Conservation (phyloP, 2,329 filamentous ascomycete genomes). For the Xylariaceae sp. region DNA sequence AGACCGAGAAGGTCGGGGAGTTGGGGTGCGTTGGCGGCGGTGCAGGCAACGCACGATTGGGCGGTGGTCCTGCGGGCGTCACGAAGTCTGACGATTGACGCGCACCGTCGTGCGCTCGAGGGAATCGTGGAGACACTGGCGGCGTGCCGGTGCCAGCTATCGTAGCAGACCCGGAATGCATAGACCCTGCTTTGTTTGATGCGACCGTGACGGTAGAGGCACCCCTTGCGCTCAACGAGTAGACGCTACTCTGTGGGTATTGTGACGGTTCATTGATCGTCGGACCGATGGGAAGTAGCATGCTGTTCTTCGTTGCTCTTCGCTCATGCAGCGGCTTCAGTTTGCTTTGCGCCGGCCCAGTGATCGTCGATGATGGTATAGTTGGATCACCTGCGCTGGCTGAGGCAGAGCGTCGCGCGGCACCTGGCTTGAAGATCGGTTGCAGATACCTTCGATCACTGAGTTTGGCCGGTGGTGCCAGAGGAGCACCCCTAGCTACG, state of each 20-base stretch:
- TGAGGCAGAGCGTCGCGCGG: constrained; percentile 14
- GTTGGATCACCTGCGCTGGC: constrained; percentile 10
- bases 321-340: constrained; percentile 34
- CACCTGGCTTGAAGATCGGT: constrained; percentile 28
- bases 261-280: constrained; percentile 8
- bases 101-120: constrained; percentile 34
- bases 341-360: constrained; percentile 35
- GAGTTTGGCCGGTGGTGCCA: constrained; percentile 45
- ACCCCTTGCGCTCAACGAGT: constrained; percentile 14
- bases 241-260: constrained; percentile 18
- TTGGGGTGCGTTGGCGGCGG: constrained; percentile 21
- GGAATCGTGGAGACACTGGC: constrained; percentile 34
- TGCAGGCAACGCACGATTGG: constrained; percentile 39
- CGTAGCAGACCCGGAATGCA: constrained; percentile 16
- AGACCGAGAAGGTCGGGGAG: constrained; percentile 14
- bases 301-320: constrained; percentile 17
- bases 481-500: constrained; percentile 25
- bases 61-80: constrained; percentile 39
- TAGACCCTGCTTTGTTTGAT: constrained; percentile 27
- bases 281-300: constrained; percentile 6
- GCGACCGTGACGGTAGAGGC: constrained; percentile 15
- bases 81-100: constrained; percentile 36
- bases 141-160: constrained; percentile 20
- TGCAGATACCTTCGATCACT: constrained; percentile 43
- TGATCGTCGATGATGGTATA: constrained; percentile 38